Base-by-base conservation (phyloP, 371 early-diverging fungal species). In the Choanephora cucurbitarum region DNA sequence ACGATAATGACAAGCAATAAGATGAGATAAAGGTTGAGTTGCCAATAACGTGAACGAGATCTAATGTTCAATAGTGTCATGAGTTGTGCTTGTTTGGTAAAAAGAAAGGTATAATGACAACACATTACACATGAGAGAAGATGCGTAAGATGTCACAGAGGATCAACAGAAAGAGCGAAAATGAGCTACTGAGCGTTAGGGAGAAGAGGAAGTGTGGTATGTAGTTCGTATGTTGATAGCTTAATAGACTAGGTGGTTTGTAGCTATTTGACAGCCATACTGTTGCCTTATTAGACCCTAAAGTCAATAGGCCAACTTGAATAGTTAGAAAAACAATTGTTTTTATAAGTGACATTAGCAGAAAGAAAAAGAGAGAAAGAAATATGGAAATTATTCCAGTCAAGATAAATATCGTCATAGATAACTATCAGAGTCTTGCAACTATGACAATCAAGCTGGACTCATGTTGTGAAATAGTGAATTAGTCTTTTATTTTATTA, bases 151-250 rank as follows among this genome's bases (percentile, higher is more conserved):
- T 92, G 57, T 93, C 95, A 57, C 92, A 83, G 48, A 94, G 82
- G 13, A 95, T 80, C 43, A 94, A 79, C 58, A 93, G 80, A 62
- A 95, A 90, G 48, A 95, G 77, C 24, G 83, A 81, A 62, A 93
- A 87, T 23, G 90, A 84, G 56, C 82, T 79, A 24, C 90, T 85
- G 44, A 94, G 74, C n/a, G 91, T 88, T 15, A 86, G 61, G 4
- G 92, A 83, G 58, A 94, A 95, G n/a, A 89, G 66, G 11, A 82
- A 55, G 44, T 89, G 85, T 0, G 74, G 51, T 47, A 54, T 28
- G 24, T 61, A 54, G 9, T 52, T 14, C 2, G 55, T 47, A n/a
- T 55, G 31, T 8, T 21, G 47, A 31, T 48, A 48, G 11, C n/a
- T 41, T 3, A 51, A 34, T 1, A 44, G 18, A 15, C 44, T 51